Base-by-base conservation (phyloP, 306 rosid species). In the Prunus mira region DNA sequence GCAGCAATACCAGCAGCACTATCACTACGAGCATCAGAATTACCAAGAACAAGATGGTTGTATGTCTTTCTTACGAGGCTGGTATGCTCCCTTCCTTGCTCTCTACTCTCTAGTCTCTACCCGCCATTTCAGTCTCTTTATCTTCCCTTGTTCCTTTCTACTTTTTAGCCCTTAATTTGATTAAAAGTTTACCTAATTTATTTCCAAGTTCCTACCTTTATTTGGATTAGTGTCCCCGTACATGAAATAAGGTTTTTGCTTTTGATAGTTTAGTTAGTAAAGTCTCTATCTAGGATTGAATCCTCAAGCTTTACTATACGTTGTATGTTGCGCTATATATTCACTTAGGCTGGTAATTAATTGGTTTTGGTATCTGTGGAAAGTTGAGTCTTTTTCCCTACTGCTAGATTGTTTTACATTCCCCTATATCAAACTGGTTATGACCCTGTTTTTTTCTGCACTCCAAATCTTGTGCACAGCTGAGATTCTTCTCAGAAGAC, bases 61-160 rank as follows among this genome's bases (percentile, higher is more conserved):
- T 24, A 0, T 71, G 66, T 86, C 96, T 0, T 85, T 91, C 80
- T 78, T 93, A 9, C 84, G 70, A 25, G 97, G 96, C 89, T 93
- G 98, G 96, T 91, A 81, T 15, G 86, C 32, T 34, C 30, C 25
- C 8, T 56, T 34, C 1, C 5, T 54, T 32, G 28, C 52, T 62
- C 50, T 24, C 4, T 28, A 51, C 41, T 12, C 0, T 19, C 15
- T 19, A 12, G 34, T 30, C 56, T 13, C 6, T 3, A 60, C 65
- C 65, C 19, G 30, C 65, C 10, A 60, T 73, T 52, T 52, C 49
- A 22, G 15, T 10, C 18, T 30, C 50, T 28, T 38, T 38, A 38
- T 38, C 38, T 18, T 54, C 45, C 17, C 32, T 60, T 62, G 64
- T 14, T 24, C 20, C 67, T 60, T 38, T 38, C 43, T 38, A 38